phyloP scores from a whole-genome alignment of 2,329 filamentous ascomycete genomes.

The Pseudocercospora macadamiae region DNA sequence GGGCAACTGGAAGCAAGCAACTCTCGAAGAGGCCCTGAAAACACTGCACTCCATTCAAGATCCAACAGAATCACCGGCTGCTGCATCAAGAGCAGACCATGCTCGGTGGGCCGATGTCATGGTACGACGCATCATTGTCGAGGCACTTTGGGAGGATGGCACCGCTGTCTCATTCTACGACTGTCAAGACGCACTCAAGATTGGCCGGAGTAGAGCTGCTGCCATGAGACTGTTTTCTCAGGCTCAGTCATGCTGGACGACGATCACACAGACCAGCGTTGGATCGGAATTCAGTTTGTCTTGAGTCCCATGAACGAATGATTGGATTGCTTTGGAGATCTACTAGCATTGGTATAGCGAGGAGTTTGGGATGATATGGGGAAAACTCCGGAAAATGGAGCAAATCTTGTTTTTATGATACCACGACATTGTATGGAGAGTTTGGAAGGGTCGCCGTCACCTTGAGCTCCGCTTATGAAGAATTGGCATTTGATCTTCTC shows the following conservation, averaged over 20 bases:
- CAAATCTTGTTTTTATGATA: not conserved
- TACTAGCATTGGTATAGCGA: not conserved
- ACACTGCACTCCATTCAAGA: slow-evolving; percentile 20
- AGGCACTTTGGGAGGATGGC: slow-evolving; percentile 24
- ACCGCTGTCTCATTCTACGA: slow-evolving; percentile 23
- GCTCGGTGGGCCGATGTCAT: slow-evolving; percentile 23
- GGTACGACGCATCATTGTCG: slow-evolving; percentile 23
- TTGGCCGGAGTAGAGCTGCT: slow-evolving; percentile 23
- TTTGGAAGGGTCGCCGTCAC: not conserved
- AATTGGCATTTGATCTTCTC: not conserved
- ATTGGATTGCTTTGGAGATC: not conserved
- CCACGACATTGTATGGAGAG: not conserved
- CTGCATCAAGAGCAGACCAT: slow-evolving; percentile 19
- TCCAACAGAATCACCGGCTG: slow-evolving; percentile 22
- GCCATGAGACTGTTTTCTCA: slow-evolving; percentile 22
- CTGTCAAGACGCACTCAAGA: slow-evolving; percentile 23
- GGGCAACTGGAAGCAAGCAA: slow-evolving; percentile 24
- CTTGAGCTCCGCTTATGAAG: not conserved
- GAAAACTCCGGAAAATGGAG: not conserved
- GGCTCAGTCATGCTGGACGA: slow-evolving; percentile 20
- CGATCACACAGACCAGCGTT: slow-evolving; percentile 20
- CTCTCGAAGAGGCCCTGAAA: slow-evolving; percentile 22
- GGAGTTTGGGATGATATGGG: not conserved
- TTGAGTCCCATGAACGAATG: not conserved
- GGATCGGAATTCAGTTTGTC: slow-evolving; percentile 18